Evolutionary conservation across 345 rosid genomes (phyloP).

Genomic region (Noccaea caerulescens): DNA sequence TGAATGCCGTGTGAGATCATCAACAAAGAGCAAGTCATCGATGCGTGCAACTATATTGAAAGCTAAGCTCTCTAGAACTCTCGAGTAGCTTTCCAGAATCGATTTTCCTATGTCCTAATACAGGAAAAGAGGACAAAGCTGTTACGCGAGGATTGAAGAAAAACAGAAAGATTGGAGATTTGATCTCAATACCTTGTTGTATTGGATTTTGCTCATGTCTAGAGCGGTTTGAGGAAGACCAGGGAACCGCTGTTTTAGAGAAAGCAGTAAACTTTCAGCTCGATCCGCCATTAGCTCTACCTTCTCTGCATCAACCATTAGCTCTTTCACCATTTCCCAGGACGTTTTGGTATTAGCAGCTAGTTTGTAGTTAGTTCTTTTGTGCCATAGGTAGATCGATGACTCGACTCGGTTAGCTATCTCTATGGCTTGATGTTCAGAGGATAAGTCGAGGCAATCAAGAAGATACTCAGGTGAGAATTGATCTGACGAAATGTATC

Average conservation of each 20-base stretch:
- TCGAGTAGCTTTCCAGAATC: slow-evolving; percentile 87
- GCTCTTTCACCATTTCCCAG: slow-evolving; percentile 90
- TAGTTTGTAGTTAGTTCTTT: slow-evolving; percentile 59
- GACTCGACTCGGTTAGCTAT: slow-evolving; percentile 91
- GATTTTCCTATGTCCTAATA: slow-evolving; percentile 93
- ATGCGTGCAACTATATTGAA: slow-evolving; percentile 89
- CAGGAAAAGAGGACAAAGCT: background rate
- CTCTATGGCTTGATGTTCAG: slow-evolving; percentile 94
- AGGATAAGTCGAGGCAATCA: slow-evolving; percentile 86
- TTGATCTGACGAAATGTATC: slow-evolving; percentile 81
- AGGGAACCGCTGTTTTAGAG: slow-evolving; percentile 87
- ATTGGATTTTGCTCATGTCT: slow-evolving; percentile 97
- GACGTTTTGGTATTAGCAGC: slow-evolving; percentile 67
- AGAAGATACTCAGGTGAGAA: slow-evolving; percentile 87
- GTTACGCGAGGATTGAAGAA: background rate
- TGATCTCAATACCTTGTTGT: slow-evolving; percentile 61
- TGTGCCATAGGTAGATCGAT: slow-evolving; percentile 77
- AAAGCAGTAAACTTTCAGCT: slow-evolving; percentile 83
- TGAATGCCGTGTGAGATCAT: slow-evolving; percentile 77
- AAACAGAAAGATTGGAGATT: background rate
- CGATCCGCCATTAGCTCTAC: slow-evolving; percentile 82
- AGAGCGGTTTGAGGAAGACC: slow-evolving; percentile 92
- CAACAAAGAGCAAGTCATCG: slow-evolving; percentile 86
- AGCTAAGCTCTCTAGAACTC: slow-evolving; percentile 93
- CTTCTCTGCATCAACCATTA: slow-evolving; percentile 86